Evolutionary conservation across 345 rosid species (phyloP), one percentile per base, ranked within the genome.

Genomic region (Moricandia arvensis): DNA sequence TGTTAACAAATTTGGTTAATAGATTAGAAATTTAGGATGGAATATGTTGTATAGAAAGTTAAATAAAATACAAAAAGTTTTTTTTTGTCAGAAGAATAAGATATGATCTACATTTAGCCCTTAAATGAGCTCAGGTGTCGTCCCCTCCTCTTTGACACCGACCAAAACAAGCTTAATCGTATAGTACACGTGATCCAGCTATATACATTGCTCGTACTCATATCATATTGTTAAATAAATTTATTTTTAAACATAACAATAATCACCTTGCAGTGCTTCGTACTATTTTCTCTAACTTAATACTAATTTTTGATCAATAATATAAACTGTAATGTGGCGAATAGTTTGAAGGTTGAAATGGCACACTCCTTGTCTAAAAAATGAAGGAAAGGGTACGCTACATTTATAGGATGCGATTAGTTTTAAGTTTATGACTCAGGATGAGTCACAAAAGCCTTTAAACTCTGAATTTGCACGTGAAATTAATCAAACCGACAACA

Each of bases 181-280:
- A 66, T 49, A 66, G 62, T 71, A 78, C 34, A 72, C 77, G 73
- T 78, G 81, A 59, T 66, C 76, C 73, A 66, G 81, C 77, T 72
- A 24, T 69, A 77, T 55, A 15, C 53, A 45, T 49, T 16, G 55
- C 43, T 64, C 15, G 53, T 57, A 49, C 55, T 45, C 31, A 0
- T 57, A 35, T 3, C 31, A 58, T 71, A 64, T 45, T 45, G 45
- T 43, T 18, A 38, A 5, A 54, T 1, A 29, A 37, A 6, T 6
- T 49, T 55, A 57, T 58, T 76, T 21, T 33, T 2, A 38, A 13
- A 15, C 31, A 33, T 55, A 37, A 10, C 3, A 54, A 18, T 51
- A 55, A n/a, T 63, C 17, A 63, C 63, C 24, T 43, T 7, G 21
- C 26, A 77, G 53, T 7, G 63, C 58, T 17, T 31, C 60, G 55